Base-by-base conservation (phyloP, 164 flowering plant species). In the Piper longum region DNA sequence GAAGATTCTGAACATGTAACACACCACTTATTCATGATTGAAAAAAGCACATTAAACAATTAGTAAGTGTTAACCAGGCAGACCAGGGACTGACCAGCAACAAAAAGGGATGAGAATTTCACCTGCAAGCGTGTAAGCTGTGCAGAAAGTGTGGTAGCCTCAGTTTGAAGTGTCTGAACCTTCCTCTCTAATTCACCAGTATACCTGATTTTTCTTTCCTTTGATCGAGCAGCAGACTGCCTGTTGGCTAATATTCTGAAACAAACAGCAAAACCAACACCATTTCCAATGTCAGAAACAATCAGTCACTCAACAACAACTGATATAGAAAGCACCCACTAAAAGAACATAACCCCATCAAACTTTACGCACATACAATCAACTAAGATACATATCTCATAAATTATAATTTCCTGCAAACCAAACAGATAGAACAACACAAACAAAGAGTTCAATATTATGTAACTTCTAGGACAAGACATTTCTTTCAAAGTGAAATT, bases 191-290 rank as follows among this genome's bases (percentile, higher is more conserved):
- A 66, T 54, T 69, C 71, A 18, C 62, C 41, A 14, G 91, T 85
- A 67, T 89, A 89, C 3, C 87, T 79, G 4, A 76, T 79, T 68
- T 87, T 89, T 76, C 97, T 75, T 78, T 89, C 97, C 77, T 89
- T 89, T 12, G 95, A 89, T 8, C 97, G 82, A 7, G 97, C 95
- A 5, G 96, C 96, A 39, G 96, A 89, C 69, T 89, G 95, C 69
- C 96, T 79, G 73, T 89, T 89, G 42, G 95, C 97, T 61, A 90
- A 84, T 75, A 90, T 87, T 80, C 97, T 90, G 64, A 67, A 74
- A 19, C 52, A 48, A 9, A 2, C 52, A 8, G 12, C 52, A 48
- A 12, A 48, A 9, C 14, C 9, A 48, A 8, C 48, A 44, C 11
- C 7, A 26, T 26, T 26, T 44, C 9, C 9, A 48, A 48, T 48